A percentile compares a stretch with the other conserved stretches of the same genome.
These are phyloP conservation scores for Polytolypa hystricis DNA, from an alignment of 2,329 filamentous ascomycete genomes.

Conservation along the genomic window DNA sequence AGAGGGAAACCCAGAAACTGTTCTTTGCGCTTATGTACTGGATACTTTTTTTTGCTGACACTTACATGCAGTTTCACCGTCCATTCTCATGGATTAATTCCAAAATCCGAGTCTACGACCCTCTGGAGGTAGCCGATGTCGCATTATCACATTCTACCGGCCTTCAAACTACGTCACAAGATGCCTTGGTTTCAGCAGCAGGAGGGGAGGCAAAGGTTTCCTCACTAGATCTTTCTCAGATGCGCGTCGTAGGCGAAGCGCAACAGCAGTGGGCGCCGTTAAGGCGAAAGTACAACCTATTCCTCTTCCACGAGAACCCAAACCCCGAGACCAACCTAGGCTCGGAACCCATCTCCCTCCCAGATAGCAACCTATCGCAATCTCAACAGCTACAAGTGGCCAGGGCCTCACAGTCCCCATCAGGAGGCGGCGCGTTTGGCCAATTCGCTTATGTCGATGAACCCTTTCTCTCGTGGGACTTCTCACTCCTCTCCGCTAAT, in stretches of 20 bases:
- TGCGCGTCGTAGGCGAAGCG: conserved; percentile 53
- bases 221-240: conserved; percentile 41
- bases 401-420: conserved; percentile 4
- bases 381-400: conserved; percentile 36
- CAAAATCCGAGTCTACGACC: conserved; percentile 46
- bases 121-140: conserved; percentile 27
- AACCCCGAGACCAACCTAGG: conserved; percentile 24
- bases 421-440: conserved; percentile 35
- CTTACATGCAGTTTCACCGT: conserved; percentile 42
- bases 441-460: conserved; percentile 55
- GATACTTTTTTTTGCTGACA: conserved; percentile 7
- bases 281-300: conserved; percentile 54
- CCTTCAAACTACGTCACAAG: conserved; percentile 34
- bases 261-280: conserved; percentile 54
- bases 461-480: conserved; percentile 55
- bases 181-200: conserved; percentile 29
- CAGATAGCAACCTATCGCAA: conserved; percentile 38
- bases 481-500: conserved; percentile 44
- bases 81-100: conserved; percentile 56
- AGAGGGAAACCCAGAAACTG: conserved; percentile 11
- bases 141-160: conserved; percentile 31
- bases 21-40: neutral
- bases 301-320: conserved; percentile 42
- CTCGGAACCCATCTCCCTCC: conserved; percentile 31
- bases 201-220: conserved; percentile 43